These are phyloP conservation scores for Kazachstania martiniae DNA, from an alignment of 805 yeast species.

Conservation along the genomic window DNA sequence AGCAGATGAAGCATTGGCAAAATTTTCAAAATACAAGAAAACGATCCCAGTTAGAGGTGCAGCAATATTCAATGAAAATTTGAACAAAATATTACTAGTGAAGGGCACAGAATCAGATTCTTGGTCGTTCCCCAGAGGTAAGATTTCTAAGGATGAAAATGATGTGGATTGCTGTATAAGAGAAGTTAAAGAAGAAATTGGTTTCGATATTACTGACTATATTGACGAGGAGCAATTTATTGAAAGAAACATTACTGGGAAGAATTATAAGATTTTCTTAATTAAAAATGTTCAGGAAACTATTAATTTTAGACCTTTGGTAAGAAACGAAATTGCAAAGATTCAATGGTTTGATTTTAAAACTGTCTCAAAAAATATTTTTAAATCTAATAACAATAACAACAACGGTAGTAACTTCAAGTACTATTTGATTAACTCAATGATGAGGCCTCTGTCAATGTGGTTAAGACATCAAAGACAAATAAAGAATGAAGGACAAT, in stretches of 20 bases:
- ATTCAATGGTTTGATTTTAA: conserved; percentile 71
- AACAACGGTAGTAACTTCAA: conserved; percentile 14
- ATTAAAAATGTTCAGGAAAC: conserved; percentile 70
- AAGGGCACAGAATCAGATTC: conserved; percentile 72
- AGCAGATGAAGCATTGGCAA: conserved; percentile 56
- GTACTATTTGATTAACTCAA: conserved; percentile 31
- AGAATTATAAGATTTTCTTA: conserved; percentile 75
- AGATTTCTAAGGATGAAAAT: conserved; percentile 84
- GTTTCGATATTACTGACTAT: conserved; percentile 66
- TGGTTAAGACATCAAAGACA: conserved; percentile 48
- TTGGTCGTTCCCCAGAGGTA: conserved; percentile 97
- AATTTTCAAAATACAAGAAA: conserved; percentile 76
- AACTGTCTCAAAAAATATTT: conserved; percentile 27
- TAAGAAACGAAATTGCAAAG: conserved; percentile 76
- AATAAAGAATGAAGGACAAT: conserved; percentile 42
- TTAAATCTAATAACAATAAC: conserved; percentile 18
- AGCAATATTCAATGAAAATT: conserved; percentile 62
- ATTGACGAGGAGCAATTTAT: conserved; percentile 62
- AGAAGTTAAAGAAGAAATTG: conserved; percentile 89
- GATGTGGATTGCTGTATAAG: conserved; percentile 85
- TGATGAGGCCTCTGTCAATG: conserved; percentile 32
- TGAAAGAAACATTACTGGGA: conserved; percentile 73
- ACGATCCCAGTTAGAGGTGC: conserved; percentile 95
- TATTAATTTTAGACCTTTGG: conserved; percentile 65
- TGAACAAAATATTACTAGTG: conserved; percentile 67